Evolutionary conservation across 106 monocot genomes (phyloP).

Genomic region (Phalaenopsis equestris): DNA sequence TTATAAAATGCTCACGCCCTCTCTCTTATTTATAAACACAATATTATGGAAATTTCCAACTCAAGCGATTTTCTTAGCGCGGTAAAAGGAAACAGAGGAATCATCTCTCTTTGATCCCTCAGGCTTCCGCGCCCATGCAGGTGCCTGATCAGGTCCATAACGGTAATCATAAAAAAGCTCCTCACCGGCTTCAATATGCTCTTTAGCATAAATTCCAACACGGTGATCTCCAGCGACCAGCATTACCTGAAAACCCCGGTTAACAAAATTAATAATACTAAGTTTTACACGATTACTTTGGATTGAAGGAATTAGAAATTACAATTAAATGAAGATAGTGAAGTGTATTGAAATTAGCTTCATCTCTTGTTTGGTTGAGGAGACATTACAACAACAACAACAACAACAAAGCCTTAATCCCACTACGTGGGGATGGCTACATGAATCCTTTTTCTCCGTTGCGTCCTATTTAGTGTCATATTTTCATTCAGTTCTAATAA

Average conservation of each 20-base stretch:
- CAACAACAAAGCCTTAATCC: too few species aligned
- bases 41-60: neutral
- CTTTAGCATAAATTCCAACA: constrained; percentile 95
- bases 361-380: too few species aligned
- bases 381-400: too few species aligned
- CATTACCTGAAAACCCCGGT: constrained; percentile 61
- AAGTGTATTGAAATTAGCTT: too few species aligned
- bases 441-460: too few species aligned
- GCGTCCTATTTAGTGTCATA: too few species aligned
- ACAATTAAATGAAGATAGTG: too few species aligned
- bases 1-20: neutral
- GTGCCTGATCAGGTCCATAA: constrained; percentile 87
- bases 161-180: constrained; percentile 97
- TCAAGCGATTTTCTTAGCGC: constrained; percentile 79
- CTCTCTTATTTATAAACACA: neutral
- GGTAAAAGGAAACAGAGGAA: constrained; percentile 29
- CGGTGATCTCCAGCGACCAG: constrained; percentile 96
- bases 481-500: too few species aligned
- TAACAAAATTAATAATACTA: too few species aligned
- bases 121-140: constrained; percentile 85
- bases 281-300: too few species aligned
- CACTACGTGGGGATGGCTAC: too few species aligned
- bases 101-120: constrained; percentile 81
- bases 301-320: too few species aligned
- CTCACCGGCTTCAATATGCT: constrained; percentile 82